These are phyloP conservation scores for Macrolepiota albuminosa DNA, from an alignment of 768 basidiomycete species.

Conservation along the genomic window DNA sequence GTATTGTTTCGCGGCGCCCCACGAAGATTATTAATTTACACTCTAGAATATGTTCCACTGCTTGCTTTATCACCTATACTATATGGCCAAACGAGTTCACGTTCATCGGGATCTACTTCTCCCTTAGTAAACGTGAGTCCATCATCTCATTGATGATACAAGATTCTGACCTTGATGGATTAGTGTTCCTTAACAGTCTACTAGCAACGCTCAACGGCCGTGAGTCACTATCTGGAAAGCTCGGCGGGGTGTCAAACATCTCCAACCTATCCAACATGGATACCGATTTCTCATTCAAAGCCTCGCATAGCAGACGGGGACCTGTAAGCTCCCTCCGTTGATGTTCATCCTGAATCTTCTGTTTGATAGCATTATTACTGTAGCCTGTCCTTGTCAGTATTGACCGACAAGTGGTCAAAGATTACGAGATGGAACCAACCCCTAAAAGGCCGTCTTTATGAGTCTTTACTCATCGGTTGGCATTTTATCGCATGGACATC, in stretches of 20 bases:
- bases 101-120: slow-evolving; percentile 6
- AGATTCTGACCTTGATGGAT: background rate
- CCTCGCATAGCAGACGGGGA: background rate
- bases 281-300: background rate
- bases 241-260: slow-evolving; percentile 15
- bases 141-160: background rate
- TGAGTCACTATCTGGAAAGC: slow-evolving; percentile 18
- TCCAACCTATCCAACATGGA: slow-evolving; percentile 6
- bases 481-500: background rate
- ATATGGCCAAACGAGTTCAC: slow-evolving; percentile 3
- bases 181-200: slow-evolving; percentile 30
- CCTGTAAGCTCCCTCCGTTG: background rate
- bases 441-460: slow-evolving; percentile 1
- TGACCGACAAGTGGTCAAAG: slow-evolving; percentile 8
- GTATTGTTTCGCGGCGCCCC: slow-evolving; percentile 31
- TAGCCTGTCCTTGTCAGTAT: slow-evolving; percentile 16
- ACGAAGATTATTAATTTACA: slow-evolving; percentile 38
- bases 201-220: slow-evolving; percentile 27
- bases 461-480: background rate
- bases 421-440: slow-evolving; percentile 5
- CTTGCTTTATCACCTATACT: slow-evolving; percentile 7
- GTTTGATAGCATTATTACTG: background rate
- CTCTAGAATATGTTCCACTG: slow-evolving; percentile 1
- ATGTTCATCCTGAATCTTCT: background rate
- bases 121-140: slow-evolving; percentile 17